A percentile compares a stretch with the other conserved stretches of the same genome.
phyloP scores from a whole-genome alignment of 441 rosid genomes.

The Sinapis alba region DNA sequence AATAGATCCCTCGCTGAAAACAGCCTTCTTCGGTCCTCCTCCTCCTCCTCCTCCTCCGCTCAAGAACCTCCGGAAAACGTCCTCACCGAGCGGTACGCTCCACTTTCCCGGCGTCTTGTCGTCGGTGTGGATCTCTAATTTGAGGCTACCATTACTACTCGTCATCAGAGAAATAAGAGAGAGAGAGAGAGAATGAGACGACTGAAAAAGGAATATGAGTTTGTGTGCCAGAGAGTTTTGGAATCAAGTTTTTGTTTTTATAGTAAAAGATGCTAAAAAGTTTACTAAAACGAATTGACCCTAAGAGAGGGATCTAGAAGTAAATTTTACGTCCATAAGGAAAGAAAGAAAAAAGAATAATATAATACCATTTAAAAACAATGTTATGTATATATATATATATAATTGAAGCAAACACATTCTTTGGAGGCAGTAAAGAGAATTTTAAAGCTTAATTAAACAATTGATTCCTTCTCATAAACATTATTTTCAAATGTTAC shows the following conservation, averaged over 20 bases:
- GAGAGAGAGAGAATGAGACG: constrained; percentile 33
- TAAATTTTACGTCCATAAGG: neutral
- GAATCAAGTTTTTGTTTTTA: constrained; percentile 51
- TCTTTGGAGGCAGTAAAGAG: neutral
- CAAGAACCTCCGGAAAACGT: constrained; percentile 56
- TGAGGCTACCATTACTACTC: constrained; percentile 39
- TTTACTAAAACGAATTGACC: neutral
- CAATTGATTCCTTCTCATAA: neutral
- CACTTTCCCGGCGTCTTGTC: constrained; percentile 73
- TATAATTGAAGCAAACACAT: neutral
- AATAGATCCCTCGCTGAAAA: constrained; percentile 79
- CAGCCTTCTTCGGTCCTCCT: constrained; percentile 47
- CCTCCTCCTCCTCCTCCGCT: constrained; percentile 47
- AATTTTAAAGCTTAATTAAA: neutral
- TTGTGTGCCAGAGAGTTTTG: constrained; percentile 46
- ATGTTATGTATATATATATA: too few relatives aligned
- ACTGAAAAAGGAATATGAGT: constrained; percentile 47
- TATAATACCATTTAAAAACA: too few relatives aligned
- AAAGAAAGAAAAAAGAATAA: neutral
- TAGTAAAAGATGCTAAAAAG: constrained; percentile 2
- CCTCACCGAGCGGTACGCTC: constrained; percentile 63
- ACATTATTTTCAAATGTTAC: neutral
- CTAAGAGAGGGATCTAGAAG: neutral
- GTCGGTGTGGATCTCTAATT: constrained; percentile 58
- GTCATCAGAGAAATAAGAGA: constrained; percentile 42